Conservation (phyloP, 2,329 filamentous ascomycete species). For the Simplicillium aogashimaense region DNA sequence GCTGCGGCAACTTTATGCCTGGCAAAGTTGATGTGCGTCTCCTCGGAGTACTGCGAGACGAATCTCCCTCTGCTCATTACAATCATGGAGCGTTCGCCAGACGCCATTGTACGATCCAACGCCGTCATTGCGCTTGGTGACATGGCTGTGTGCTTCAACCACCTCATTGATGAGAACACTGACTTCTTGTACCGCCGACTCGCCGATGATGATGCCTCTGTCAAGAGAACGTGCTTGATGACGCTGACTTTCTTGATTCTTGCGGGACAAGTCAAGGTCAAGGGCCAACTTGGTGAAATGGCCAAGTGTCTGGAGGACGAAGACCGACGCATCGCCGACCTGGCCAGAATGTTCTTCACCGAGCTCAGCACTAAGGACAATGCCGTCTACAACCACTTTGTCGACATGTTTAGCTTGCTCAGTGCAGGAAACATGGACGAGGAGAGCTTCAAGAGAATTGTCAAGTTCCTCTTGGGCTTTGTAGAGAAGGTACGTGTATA, state of each 20-base stretch:
- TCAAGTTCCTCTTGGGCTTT: slow-evolving; percentile 90
- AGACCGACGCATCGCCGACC: slow-evolving; percentile 88
- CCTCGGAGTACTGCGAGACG: slow-evolving; percentile 87
- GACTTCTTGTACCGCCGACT: slow-evolving; percentile 93
- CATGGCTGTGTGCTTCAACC: slow-evolving; percentile 99
- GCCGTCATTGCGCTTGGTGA: slow-evolving; percentile 94
- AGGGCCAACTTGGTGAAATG: slow-evolving; percentile 97
- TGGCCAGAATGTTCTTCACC: slow-evolving; percentile 96
- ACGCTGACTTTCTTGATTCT: slow-evolving; percentile 95
- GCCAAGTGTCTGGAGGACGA: slow-evolving; percentile 95
- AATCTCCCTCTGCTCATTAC: slow-evolving; percentile 92
- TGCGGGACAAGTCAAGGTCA: slow-evolving; percentile 97
- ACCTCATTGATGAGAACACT: slow-evolving; percentile 97
- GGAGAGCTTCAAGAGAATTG: slow-evolving; percentile 74
- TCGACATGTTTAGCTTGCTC: slow-evolving; percentile 94
- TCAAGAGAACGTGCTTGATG: slow-evolving; percentile 97
- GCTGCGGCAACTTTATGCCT: slow-evolving; percentile 89
- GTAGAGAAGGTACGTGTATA: slow-evolving; percentile 74
- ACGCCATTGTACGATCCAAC: slow-evolving; percentile 89
- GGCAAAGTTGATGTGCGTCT: slow-evolving; percentile 98
- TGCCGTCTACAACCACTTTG: slow-evolving; percentile 97
- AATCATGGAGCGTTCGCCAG: slow-evolving; percentile 89
- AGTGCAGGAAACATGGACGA: slow-evolving; percentile 75
- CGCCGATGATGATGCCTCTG: slow-evolving; percentile 77
- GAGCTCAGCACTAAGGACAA: slow-evolving; percentile 98